Conservation (phyloP, 1,139 yeast species). For the Protomyces inundatus region DNA sequence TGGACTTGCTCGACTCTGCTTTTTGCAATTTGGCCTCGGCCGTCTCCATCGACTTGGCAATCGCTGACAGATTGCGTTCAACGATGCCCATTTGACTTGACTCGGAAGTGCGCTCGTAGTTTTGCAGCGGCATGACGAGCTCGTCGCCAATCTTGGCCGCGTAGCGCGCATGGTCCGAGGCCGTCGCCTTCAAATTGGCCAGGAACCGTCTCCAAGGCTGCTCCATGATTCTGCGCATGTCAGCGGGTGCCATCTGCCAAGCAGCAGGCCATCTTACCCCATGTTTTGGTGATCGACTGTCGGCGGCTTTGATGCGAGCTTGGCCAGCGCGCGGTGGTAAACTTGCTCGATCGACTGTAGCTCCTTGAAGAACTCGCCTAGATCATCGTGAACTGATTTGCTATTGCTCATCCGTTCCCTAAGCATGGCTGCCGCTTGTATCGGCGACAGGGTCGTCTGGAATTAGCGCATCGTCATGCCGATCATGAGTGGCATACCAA, state of each 20-base stretch:
- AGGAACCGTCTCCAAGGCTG: slow-evolving; percentile 17
- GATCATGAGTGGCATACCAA: not conserved
- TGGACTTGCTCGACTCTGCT: slow-evolving; percentile 16
- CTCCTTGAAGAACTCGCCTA: slow-evolving; percentile 22
- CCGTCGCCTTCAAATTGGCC: not conserved
- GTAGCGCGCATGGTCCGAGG: slow-evolving; percentile 14
- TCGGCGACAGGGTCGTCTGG: slow-evolving; percentile 9
- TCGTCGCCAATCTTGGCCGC: slow-evolving; percentile 19
- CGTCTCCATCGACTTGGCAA: slow-evolving; percentile 7
- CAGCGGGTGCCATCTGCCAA: not conserved
- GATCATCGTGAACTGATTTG: slow-evolving; percentile 11
- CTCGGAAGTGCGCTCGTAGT: slow-evolving; percentile 19
- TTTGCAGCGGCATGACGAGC: slow-evolving; percentile 5
- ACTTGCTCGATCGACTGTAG: slow-evolving; percentile 14
- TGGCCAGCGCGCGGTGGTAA: slow-evolving; percentile 16
- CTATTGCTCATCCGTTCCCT: slow-evolving; percentile 12
- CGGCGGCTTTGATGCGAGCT: slow-evolving; percentile 14
- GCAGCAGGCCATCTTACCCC: slow-evolving; percentile 6
- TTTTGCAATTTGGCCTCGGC: slow-evolving; percentile 11
- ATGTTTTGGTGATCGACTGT: not conserved
- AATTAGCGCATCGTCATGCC: not conserved
- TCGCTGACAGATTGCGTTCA: slow-evolving; percentile 11
- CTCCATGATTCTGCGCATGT: slow-evolving; percentile 8
- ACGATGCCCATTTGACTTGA: slow-evolving; percentile 15
- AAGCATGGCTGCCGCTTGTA: slow-evolving; percentile 13